Evolutionary conservation across 2,329 filamentous ascomycete species (phyloP).

Genomic region (Ploettnerulaceae sp.): DNA sequence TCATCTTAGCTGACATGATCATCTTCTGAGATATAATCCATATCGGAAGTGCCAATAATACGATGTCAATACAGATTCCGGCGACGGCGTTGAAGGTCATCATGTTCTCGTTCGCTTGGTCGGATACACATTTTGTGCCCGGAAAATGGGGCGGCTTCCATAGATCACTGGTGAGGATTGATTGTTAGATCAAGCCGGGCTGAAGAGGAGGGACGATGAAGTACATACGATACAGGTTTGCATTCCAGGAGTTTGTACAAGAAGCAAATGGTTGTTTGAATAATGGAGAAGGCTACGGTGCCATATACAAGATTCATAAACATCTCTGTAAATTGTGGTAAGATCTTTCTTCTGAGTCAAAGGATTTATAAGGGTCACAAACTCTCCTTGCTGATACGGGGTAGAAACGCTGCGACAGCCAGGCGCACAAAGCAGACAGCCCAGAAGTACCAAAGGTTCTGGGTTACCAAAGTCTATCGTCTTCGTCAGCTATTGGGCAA

Average conservation of each 20-base stretch:
- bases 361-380: slow-evolving; percentile 10
- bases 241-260: slow-evolving; percentile 5
- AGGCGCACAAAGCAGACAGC: slow-evolving; percentile 34
- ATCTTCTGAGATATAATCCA: slow-evolving; percentile 37
- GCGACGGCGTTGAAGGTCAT: slow-evolving; percentile 34
- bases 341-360: background rate
- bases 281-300: background rate
- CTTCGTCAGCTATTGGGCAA: slow-evolving; percentile 9
- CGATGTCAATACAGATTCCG: slow-evolving; percentile 35
- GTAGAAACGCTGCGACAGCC: slow-evolving; percentile 35
- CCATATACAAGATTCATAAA: slow-evolving; percentile 6
- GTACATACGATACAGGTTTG: slow-evolving; percentile 2
- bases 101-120: slow-evolving; percentile 28
- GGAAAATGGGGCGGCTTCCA: slow-evolving; percentile 9
- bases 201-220: too few relatives aligned
- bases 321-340: background rate
- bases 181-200: background rate
- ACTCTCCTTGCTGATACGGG: slow-evolving; percentile 35
- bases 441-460: slow-evolving; percentile 29
- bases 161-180: slow-evolving; percentile 3
- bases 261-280: slow-evolving; percentile 5
- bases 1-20: slow-evolving; percentile 27
- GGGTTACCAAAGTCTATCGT: slow-evolving; percentile 8
- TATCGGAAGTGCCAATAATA: slow-evolving; percentile 36
- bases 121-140: slow-evolving; percentile 6